Evolutionary conservation across 495 filamentous ascomycete genomes (phyloP), one percentile per base, ranked within the genome.

Genomic region (Paragyromitra xinjiangensis): DNA sequence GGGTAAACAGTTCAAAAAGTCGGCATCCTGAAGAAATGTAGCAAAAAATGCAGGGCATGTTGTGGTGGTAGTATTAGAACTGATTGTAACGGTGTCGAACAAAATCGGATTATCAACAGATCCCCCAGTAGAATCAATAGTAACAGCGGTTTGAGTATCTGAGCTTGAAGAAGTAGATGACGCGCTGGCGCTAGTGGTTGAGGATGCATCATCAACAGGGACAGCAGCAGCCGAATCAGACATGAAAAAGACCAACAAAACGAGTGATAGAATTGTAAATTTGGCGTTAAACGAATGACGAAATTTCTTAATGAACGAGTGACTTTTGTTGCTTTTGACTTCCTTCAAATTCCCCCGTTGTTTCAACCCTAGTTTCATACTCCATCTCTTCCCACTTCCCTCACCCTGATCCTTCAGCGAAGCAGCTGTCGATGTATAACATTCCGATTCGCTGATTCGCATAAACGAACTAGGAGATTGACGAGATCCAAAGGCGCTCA

Each of bases 1-100:
- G 29, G 81, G 81, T 45, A 82, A 45, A 16, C 81, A 82, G 42
- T 64, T 62, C 62, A 55, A 59, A 59, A 82, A 82, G 22, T 58
- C 37, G 7, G 55, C 37, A 61, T 82, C 75, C 16, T 24, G 59
- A 22, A 78, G 71, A 64, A 82, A 77, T 9, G 42, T 73, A 12
- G 51, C 61, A 45, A 82, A 73, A 61, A 82, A 82, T 4, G 42
- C 7, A 24, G 80, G 64, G 34, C 81, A 82, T 6, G 77, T 64
- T 11, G 64, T 29, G 9, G 80, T 69, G 1, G 77, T 78, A 56
- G 61, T 62, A 62, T 79, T 79, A 1, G 75, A 70, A 8, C 42
- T 72, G 7, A 79, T 67, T 12, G 44, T 72, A 51, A 78, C 45
- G 6, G 77, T 78, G 44, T 79, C 77, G 42, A 79, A 79, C 26